Percentiles rank a stretch among this genome's conserved stretches.
These are phyloP conservation scores for Cutaneotrichosporon sp. DNA, from an alignment of 1,284 basidiomycete genomes.

Conservation along the genomic window DNA sequence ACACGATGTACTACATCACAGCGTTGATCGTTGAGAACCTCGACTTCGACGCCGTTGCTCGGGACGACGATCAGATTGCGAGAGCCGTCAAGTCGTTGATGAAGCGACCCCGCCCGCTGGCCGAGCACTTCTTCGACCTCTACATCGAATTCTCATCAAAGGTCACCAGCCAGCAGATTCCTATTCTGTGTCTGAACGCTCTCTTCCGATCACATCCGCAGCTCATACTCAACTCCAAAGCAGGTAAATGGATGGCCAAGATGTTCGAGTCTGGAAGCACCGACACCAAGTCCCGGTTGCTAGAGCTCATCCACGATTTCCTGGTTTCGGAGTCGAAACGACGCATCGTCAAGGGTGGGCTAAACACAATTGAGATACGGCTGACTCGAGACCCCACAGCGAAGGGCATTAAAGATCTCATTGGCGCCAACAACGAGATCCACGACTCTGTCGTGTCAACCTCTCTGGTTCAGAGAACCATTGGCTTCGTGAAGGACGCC, in stretches of 20 bases:
- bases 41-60: constrained; percentile 74
- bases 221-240: constrained; percentile 74
- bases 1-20: constrained; percentile 73
- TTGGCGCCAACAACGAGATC: constrained; percentile 90
- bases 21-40: constrained; percentile 83
- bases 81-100: constrained; percentile 6
- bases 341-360: constrained; percentile 55
- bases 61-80: constrained; percentile 60
- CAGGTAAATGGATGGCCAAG: constrained; percentile 81
- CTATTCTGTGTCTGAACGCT: constrained; percentile 75
- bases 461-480: constrained; percentile 87
- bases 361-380: not conserved
- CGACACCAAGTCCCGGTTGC: constrained; percentile 68
- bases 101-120: constrained; percentile 56
- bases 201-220: constrained; percentile 89
- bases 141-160: constrained; percentile 58
- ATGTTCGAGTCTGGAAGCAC: constrained; percentile 72
- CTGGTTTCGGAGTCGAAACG: constrained; percentile 69
- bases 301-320: constrained; percentile 89
- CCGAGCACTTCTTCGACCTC: constrained; percentile 74
- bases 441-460: constrained; percentile 94
- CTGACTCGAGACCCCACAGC: constrained; percentile 32
- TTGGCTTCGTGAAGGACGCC: constrained; percentile 75
- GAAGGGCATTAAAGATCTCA: constrained; percentile 82
- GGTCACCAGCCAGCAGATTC: constrained; percentile 25